These are phyloP conservation scores for Boletus subparvulus DNA, from an alignment of 768 basidiomycete genomes.

Conservation along the genomic window DNA sequence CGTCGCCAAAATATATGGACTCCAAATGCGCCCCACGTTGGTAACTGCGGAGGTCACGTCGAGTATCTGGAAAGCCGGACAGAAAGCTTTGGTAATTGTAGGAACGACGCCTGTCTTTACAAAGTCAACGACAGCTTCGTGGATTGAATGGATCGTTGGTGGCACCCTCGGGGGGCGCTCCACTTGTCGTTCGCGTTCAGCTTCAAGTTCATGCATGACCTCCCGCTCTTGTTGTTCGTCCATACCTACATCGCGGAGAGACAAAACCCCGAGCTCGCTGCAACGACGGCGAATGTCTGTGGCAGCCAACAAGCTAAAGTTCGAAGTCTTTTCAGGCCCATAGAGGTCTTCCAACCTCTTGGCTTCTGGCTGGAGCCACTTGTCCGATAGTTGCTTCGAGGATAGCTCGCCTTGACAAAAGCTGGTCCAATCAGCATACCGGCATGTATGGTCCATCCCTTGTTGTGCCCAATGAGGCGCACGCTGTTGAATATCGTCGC, in stretches of 20 bases:
- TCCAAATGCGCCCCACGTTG: slow-evolving; percentile 25
- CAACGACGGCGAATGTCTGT: slow-evolving; percentile 18
- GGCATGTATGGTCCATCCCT: slow-evolving; percentile 19
- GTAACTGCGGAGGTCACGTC: neutral
- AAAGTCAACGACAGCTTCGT: slow-evolving; percentile 21
- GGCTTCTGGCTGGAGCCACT: slow-evolving; percentile 44
- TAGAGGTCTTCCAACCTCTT: slow-evolving; percentile 40
- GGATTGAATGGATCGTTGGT: slow-evolving; percentile 23
- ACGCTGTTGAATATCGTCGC: slow-evolving; percentile 40
- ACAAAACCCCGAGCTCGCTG: slow-evolving; percentile 14
- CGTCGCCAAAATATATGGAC: slow-evolving; percentile 14
- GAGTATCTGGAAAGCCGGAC: slow-evolving; percentile 14
- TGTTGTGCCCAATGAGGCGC: slow-evolving; percentile 45
- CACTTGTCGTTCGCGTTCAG: slow-evolving; percentile 41
- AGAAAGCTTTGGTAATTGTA: slow-evolving; percentile 19
- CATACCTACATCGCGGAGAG: slow-evolving; percentile 23
- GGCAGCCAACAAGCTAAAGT: neutral
- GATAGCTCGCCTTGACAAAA: slow-evolving; percentile 1
- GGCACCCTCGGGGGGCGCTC: slow-evolving; percentile 34
- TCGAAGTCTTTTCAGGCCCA: neutral
- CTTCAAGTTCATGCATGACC: slow-evolving; percentile 46
- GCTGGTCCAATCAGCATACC: slow-evolving; percentile 17
- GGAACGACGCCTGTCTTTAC: slow-evolving; percentile 31
- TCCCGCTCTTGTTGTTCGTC: slow-evolving; percentile 55
- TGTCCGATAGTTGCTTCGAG: neutral